Conservation (phyloP, 805 yeast genomes). For the Brettanomyces naardenensis region DNA sequence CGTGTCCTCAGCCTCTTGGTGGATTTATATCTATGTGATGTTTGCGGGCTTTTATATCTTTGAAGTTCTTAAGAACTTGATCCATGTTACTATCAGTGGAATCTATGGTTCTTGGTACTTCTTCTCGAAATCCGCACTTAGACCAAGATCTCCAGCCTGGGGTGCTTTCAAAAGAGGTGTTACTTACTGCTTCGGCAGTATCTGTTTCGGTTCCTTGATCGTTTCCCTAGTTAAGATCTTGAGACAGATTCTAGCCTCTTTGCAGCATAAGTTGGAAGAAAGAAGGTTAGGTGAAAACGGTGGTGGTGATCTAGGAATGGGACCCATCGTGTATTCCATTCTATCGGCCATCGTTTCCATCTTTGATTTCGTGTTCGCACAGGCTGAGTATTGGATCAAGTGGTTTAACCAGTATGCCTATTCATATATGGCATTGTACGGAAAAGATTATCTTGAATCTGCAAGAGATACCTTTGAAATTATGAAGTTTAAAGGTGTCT, state of each 20-base stretch:
- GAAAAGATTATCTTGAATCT: slow-evolving; percentile 64
- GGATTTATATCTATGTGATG: slow-evolving; percentile 43
- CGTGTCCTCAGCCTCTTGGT: slow-evolving; percentile 21
- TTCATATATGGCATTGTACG: slow-evolving; percentile 81
- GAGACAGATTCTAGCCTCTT: slow-evolving; percentile 42
- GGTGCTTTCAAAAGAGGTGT: slow-evolving; percentile 72
- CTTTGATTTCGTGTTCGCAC: slow-evolving; percentile 55
- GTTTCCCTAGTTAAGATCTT: slow-evolving; percentile 68
- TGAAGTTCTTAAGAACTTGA: slow-evolving; percentile 73
- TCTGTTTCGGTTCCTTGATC: slow-evolving; percentile 72
- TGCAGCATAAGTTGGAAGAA: slow-evolving; percentile 28
- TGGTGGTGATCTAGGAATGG: slow-evolving; percentile 26
- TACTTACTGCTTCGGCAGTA: slow-evolving; percentile 84
- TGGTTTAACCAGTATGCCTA: slow-evolving; percentile 90
- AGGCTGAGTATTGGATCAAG: slow-evolving; percentile 38
- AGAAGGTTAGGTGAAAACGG: slow-evolving; percentile 36
- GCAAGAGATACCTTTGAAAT: slow-evolving; percentile 80
- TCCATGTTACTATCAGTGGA: slow-evolving; percentile 77
- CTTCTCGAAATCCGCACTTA: slow-evolving; percentile 39
- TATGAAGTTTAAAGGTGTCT: slow-evolving; percentile 71
- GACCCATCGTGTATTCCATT: slow-evolving; percentile 45
- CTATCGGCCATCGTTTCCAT: slow-evolving; percentile 36
- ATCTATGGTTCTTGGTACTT: slow-evolving; percentile 91
- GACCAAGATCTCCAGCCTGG: slow-evolving; percentile 72
- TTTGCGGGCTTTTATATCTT: slow-evolving; percentile 80